A percentile compares a stretch with the other conserved stretches of the same genome.
Conservation (phyloP, 306 rosid genomes). For the Corylus heterophylla region DNA sequence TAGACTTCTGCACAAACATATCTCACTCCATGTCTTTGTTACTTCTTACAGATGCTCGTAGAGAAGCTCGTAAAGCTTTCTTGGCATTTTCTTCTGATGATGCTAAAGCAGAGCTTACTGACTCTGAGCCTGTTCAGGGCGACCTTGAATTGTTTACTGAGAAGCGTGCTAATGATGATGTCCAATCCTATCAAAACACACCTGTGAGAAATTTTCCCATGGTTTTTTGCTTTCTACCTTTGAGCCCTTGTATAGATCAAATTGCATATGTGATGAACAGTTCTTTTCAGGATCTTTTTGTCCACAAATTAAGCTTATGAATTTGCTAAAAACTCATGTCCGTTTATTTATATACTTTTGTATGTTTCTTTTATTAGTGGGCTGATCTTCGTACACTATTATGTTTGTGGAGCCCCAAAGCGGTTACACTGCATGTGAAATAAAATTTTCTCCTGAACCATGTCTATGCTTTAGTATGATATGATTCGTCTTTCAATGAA, state of each 20-base stretch:
- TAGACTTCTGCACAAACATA: slow-evolving; percentile 16
- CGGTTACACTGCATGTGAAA: not conserved
- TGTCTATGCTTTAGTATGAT: not conserved
- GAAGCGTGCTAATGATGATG: slow-evolving; percentile 51
- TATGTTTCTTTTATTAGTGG: not conserved
- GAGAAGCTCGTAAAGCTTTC: slow-evolving; percentile 93
- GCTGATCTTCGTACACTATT: not conserved
- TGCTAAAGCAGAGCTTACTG: slow-evolving; percentile 36
- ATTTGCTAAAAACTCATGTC: not conserved
- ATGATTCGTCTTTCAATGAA: slow-evolving; percentile 3
- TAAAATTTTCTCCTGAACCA: not conserved
- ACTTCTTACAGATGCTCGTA: slow-evolving; percentile 65
- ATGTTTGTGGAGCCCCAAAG: slow-evolving; percentile 2
- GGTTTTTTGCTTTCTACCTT: not conserved
- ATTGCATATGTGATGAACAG: not conserved
- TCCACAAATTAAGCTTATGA: not conserved
- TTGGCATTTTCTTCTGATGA: slow-evolving; percentile 77
- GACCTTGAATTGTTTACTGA: slow-evolving; percentile 38
- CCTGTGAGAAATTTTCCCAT: slow-evolving; percentile 55
- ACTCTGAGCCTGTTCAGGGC: slow-evolving; percentile 41
- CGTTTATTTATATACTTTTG: not conserved
- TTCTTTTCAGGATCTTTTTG: not conserved
- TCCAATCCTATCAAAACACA: slow-evolving; percentile 60
- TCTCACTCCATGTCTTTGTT: slow-evolving; percentile 16
- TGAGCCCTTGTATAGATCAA: not conserved